Base-by-base conservation (phyloP, 1,284 basidiomycete genomes). In the Puccinia coronata region DNA sequence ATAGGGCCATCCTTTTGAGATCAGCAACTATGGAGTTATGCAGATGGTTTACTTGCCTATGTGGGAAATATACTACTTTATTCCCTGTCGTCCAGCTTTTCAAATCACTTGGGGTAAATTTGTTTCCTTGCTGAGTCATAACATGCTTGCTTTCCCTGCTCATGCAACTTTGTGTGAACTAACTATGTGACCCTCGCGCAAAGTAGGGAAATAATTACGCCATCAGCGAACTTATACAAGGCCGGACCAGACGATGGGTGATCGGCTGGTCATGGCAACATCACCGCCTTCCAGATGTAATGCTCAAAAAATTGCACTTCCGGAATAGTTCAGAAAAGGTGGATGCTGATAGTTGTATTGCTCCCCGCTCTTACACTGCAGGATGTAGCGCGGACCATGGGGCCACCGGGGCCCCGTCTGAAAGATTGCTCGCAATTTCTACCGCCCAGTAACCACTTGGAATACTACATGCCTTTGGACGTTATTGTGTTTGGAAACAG, bases 1-100 rank as follows among this genome's bases (percentile, higher is more conserved):
- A 39, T 39, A 34, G 1, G 2, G 9, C 5, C 63, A 43, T 34
- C 51, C 8, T 34, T 69, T 31, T 39, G 34, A 51, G 20, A 14
- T 28, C 16, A 31, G 20, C 28, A 34, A 28, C 55, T 51, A 4
- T 65, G n/a, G 49, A n/a, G 18, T 57, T n/a, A 57, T 47, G n/a
- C 2, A 94, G 93, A 73, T 97, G 94, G 95, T 98, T 91, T 85
- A 95, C 95, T 0, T 94, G 93, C 14, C 92, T 98, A 89, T 88
- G 98, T 0, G 96, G 96, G 0, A 95, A 93, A 84, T 88, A 93
- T 84, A 90, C 92, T 0, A 94, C 93, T 23, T 88, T 97, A 3
- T 85, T 86, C 0, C 86, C 89, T 0, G 86, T 98, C 0, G 89
- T 95, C 0, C 87, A 87, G 0, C 84, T 88, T 2, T 86, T 98